A percentile compares a stretch with the other conserved stretches of the same genome.
Evolutionary conservation across 2,329 filamentous ascomycete genomes (phyloP).

Genomic region (Paracorniculantispora psalliotae): DNA sequence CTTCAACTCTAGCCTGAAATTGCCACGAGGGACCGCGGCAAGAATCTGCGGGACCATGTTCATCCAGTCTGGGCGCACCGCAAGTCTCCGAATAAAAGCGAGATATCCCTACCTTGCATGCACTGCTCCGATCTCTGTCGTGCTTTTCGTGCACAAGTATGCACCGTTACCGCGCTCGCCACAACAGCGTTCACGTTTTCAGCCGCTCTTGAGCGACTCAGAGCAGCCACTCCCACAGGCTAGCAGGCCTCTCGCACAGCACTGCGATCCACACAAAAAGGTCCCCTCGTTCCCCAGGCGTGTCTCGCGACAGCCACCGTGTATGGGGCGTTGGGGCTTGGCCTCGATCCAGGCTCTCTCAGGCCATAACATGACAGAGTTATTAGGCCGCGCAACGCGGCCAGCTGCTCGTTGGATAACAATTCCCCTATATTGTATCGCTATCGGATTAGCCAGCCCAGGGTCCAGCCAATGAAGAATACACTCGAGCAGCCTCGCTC

Average conservation of each 20-base stretch:
- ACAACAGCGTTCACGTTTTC: background rate
- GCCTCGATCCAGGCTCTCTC: background rate
- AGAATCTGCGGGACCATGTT: background rate
- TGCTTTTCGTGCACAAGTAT: background rate
- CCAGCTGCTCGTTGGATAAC: background rate
- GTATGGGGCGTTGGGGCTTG: background rate
- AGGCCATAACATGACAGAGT: background rate
- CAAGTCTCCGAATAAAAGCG: background rate
- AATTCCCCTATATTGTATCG: background rate
- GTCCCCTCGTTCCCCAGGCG: background rate
- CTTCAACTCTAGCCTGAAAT: background rate
- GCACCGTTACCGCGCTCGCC: background rate
- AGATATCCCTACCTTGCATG: background rate
- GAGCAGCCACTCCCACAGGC: background rate
- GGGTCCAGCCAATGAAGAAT: background rate
- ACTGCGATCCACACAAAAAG: background rate
- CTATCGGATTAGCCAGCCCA: background rate
- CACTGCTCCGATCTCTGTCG: background rate
- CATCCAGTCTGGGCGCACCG: background rate
- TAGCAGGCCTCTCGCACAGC: background rate
- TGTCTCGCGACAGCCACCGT: slow-evolving; percentile 1
- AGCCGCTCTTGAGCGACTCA: background rate
- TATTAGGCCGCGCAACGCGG: background rate
- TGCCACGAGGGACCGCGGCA: background rate
- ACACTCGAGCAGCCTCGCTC: background rate